Percentiles rank a stretch among this genome's conserved stretches.
Evolutionary conservation across 306 rosid genomes (phyloP).

Genomic region (Lathyrus oleraceus): DNA sequence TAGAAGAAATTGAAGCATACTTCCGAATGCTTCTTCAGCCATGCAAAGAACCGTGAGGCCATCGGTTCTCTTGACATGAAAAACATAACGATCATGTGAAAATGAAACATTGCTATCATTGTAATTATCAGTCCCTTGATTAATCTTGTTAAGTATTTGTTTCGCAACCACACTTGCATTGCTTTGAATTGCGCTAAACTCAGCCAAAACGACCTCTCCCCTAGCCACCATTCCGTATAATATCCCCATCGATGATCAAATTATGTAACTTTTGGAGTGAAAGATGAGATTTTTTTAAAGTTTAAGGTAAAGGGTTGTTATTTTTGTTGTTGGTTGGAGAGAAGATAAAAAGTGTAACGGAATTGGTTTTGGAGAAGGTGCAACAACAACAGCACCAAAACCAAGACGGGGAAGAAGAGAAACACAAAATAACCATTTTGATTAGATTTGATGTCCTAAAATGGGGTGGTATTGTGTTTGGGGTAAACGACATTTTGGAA

Average conservation of each 20-base stretch:
- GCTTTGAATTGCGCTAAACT: conserved; percentile 48
- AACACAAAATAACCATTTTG: conserved; percentile 28
- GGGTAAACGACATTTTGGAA: conserved; percentile 39
- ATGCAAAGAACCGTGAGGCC: conserved; percentile 65
- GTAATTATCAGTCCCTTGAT: conserved; percentile 21
- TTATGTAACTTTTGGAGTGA: neutral
- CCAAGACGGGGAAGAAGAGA: conserved; percentile 23
- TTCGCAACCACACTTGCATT: conserved; percentile 54
- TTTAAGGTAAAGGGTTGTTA: conserved; percentile 4
- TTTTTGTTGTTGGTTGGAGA: conserved; percentile 8
- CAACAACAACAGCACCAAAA: conserved; percentile 3
- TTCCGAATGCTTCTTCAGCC: conserved; percentile 61
- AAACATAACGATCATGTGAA: conserved; percentile 59
- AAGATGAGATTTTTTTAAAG: neutral
- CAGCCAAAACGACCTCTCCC: conserved; percentile 53
- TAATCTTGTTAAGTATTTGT: conserved; percentile 45
- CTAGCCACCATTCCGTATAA: conserved; percentile 60
- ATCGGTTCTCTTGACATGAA: conserved; percentile 57
- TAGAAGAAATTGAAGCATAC: conserved; percentile 27
- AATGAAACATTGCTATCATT: conserved; percentile 51
- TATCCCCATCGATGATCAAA: conserved; percentile 49
- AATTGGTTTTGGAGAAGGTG: conserved; percentile 31
- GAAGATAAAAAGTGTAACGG: conserved; percentile 1
- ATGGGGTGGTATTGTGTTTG: neutral
- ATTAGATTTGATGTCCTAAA: conserved; percentile 38